Percentiles rank a stretch among this genome's conserved stretches.
These are phyloP conservation scores for Combretum micranthum DNA, from an alignment of 345 rosid species.

Conservation along the genomic window DNA sequence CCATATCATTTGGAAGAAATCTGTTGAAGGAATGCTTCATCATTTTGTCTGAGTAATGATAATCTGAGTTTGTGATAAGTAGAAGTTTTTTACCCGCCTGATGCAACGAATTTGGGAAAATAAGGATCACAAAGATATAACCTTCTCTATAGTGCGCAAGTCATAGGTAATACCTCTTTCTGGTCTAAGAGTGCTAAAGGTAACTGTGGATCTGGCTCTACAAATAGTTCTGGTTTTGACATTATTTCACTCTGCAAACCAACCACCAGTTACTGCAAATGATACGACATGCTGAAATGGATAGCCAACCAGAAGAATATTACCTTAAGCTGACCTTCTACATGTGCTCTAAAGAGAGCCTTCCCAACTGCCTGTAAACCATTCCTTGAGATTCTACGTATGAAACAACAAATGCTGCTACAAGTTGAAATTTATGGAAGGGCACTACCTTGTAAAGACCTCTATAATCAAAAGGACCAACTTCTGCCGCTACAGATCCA, in stretches of 20 bases:
- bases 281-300: conserved; percentile 6
- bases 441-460: conserved; percentile 77
- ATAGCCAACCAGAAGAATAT: background rate
- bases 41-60: conserved; percentile 92
- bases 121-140: conserved; percentile 6
- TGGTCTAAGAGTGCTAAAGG: conserved; percentile 92
- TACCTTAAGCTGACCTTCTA: conserved; percentile 97
- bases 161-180: conserved; percentile 61
- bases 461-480: conserved; percentile 77
- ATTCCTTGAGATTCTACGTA: conserved; percentile 11
- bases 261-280: conserved; percentile 2
- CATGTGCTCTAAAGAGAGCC: conserved; percentile 95
- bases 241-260: conserved; percentile 74
- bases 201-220: conserved; percentile 91
- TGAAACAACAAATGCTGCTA: conserved; percentile 9
- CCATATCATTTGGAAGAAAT: conserved; percentile 88
- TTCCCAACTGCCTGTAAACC: conserved; percentile 81
- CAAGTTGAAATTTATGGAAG: conserved; percentile 8
- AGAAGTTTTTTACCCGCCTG: conserved; percentile 96
- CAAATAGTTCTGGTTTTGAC: conserved; percentile 93
- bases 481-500: conserved; percentile 63
- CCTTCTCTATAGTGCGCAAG: conserved; percentile 1
- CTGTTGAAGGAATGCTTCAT: conserved; percentile 91
- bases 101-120: conserved; percentile 13
- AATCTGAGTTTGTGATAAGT: conserved; percentile 95